Evolutionary conservation across 1,139 yeast species (phyloP), one percentile per base, ranked within the genome.

Genomic region (Maudiozyma humilis): DNA sequence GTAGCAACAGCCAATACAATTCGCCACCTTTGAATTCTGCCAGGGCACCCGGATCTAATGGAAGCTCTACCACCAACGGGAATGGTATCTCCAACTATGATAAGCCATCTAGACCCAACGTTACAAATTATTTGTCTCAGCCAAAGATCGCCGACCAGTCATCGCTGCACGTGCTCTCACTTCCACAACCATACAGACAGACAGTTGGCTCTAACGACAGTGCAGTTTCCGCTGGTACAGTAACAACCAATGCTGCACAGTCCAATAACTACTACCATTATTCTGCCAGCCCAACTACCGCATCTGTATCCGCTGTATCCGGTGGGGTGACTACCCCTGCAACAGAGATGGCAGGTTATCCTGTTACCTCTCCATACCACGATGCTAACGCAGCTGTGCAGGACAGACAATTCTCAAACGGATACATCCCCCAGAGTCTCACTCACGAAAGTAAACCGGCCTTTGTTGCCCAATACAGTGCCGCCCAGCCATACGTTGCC

Each of bases 171-270:
- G 39, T 36, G 13, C n/a, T 36, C n/a, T 36, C 39, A 14, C 29
- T 36, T 25, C 39, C 39, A 8, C 39, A 36, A 20, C 39, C 39
- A 15, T 36, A 36, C 12, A 36, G 39, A 25, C 16, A 17, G 29
- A 7, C 39, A 4, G 12, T 20, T 20, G 30, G 23, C 12, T 12
- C n/a, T 20, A 16, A 13, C 3, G 38, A 35, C 4, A 23, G 27
- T 10, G n/a, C n/a, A n/a, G n/a, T n/a, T n/a, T n/a, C n/a, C n/a
- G n/a, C n/a, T n/a, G n/a, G n/a, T n/a, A n/a, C n/a, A n/a, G n/a
- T n/a, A n/a, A n/a, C n/a, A n/a, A n/a, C n/a, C n/a, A 17, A 34
- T 6, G 23, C 15, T 35, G 13, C 38, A n/a, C n/a, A 10, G 15
- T 18, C 27, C 8, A 18, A 13, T 16, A 35, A 35, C 15, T 35